Base-by-base conservation (phyloP, 192 early-diverging fungal genomes). In the Funneliformis mosseae region DNA sequence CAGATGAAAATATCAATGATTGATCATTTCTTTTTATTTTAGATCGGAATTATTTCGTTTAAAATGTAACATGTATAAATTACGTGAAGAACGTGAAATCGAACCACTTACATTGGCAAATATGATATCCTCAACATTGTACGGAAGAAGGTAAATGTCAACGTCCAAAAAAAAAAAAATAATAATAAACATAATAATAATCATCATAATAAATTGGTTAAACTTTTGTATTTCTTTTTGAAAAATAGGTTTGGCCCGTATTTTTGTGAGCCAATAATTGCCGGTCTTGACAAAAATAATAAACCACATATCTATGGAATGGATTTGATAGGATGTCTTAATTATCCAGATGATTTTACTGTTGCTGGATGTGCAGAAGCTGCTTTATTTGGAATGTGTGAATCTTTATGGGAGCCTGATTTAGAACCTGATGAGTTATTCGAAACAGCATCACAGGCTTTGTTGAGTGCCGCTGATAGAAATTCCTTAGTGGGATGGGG, bases 401-500 rank as follows among this genome's bases (percentile, higher is more conserved):
- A 99, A 86, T 89, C 92, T 27, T 89, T 99, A 72, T 99, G 97
- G 97, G 97, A 99, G 85, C 96, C 97, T 62, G 91, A 98, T 88
- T 90, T 99, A 80, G 85, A 93, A 80, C 97, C 98, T 14, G 97
- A 99, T 77, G 97, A 97, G 81, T 88, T 99, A 71, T 99, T 99
- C 82, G 97, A 99, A 88, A 95, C 94, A 71, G 95, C 98, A 59
- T 96, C 95, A 9, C 98, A 99, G 83, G 90, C 97, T 8, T 85
- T 99, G 64, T 87, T 99, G 84, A 96, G 92, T 84, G 95, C 97
- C 21, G 93, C 96, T 68, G 97, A 99, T 83, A 93, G 98, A 80
- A 96, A 99, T 85, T 93, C 95, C 39, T 81, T 96, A 78, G 93
- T 91, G 80, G 98, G 98, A 70, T 99, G 98, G 98, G 98, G 98